Percentiles rank a stretch among this genome's conserved stretches.
Evolutionary conservation across 2,329 filamentous ascomycete species (phyloP).

Genomic region (Scedosporium aurantiacum): DNA sequence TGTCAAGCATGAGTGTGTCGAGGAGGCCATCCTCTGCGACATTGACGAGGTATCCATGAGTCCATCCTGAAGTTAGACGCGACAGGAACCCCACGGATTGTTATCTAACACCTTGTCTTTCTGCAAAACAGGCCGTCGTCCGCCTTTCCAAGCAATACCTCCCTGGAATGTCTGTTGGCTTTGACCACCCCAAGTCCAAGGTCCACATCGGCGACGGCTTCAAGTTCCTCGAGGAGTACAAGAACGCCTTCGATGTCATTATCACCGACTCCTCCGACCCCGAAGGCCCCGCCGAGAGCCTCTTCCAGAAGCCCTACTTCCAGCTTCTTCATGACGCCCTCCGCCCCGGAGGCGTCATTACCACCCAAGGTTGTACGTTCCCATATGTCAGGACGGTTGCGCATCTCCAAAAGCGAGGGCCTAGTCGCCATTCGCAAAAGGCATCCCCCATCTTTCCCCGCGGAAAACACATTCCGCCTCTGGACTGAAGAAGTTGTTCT

Average conservation of each 20-base stretch:
- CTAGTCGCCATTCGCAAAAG: background rate
- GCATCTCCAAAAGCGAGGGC: constrained; percentile 1
- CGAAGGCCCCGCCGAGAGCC: constrained; percentile 86
- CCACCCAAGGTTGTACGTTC: constrained; percentile 99
- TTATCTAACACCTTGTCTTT: background rate
- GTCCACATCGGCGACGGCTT: constrained; percentile 94
- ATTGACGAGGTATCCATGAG: constrained; percentile 71
- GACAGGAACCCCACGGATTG: constrained; percentile 6
- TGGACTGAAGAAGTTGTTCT: background rate
- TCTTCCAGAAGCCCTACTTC: constrained; percentile 99
- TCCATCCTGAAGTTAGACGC: too few relatives aligned
- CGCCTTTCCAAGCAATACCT: constrained; percentile 98
- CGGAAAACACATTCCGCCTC: background rate
- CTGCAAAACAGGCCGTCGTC: constrained; percentile 62
- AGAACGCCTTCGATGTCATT: constrained; percentile 97
- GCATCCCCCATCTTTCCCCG: background rate
- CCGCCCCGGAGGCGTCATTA: constrained; percentile 92
- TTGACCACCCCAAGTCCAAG: constrained; percentile 87
- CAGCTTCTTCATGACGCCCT: constrained; percentile 83
- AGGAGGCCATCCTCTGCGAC: constrained; percentile 94
- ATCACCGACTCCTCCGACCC: constrained; percentile 98
- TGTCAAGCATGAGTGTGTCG: constrained; percentile 95
- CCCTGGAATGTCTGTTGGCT: constrained; percentile 84
- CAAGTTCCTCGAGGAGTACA: constrained; percentile 94
- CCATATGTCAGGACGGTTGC: constrained; percentile 35